A percentile compares a stretch with the other conserved stretches of the same genome.
These are phyloP conservation scores for Pyricularia sp. DNA, from an alignment of 2,329 filamentous ascomycete species.

Conservation along the genomic window DNA sequence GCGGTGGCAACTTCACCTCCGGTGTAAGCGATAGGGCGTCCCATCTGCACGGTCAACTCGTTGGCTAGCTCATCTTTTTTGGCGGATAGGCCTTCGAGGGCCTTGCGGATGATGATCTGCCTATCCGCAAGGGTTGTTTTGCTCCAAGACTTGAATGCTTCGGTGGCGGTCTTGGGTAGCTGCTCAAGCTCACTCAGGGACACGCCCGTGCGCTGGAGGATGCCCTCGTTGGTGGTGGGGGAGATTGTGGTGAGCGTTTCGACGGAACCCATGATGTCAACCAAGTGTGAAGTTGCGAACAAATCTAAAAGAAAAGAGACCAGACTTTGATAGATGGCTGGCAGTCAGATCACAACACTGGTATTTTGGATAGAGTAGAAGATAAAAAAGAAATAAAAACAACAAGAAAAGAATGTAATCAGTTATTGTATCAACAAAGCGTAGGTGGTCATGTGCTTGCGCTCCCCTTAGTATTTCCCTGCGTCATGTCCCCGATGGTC, in stretches of 20 bases:
- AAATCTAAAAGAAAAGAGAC: background rate
- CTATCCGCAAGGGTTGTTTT: slow-evolving; percentile 67
- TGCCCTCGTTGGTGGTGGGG: slow-evolving; percentile 75
- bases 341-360: background rate
- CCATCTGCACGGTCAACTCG: slow-evolving; percentile 92
- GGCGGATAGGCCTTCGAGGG: slow-evolving; percentile 59
- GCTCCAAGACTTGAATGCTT: slow-evolving; percentile 69
- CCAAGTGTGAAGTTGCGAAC: background rate
- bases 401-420: background rate
- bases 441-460: background rate
- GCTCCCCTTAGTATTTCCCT: background rate
- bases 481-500: background rate
- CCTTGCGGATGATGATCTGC: slow-evolving; percentile 72
- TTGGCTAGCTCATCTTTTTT: slow-evolving; percentile 72
- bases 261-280: slow-evolving; percentile 42
- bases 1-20: slow-evolving; percentile 78
- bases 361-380: background rate
- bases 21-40: slow-evolving; percentile 80
- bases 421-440: background rate
- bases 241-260: slow-evolving; percentile 73
- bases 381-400: background rate
- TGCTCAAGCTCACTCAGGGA: slow-evolving; percentile 59
- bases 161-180: slow-evolving; percentile 62
- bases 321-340: background rate
- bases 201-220: slow-evolving; percentile 70